phyloP scores from a whole-genome alignment of 179 eudicot genomes.

The Monotropa hypopitys region DNA sequence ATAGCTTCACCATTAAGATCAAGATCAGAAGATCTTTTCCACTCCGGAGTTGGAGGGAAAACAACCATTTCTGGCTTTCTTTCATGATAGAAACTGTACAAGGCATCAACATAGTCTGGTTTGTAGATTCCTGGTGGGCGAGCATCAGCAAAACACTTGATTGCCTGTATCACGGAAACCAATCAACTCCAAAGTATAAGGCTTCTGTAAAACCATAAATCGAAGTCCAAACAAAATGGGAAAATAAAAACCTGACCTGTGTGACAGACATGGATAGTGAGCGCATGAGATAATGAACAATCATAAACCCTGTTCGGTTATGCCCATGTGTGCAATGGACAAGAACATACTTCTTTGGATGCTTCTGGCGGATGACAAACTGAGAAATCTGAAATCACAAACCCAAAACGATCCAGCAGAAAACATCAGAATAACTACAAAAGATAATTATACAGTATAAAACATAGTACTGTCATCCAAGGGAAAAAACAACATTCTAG shows the following conservation, averaged over 20 bases:
- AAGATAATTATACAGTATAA: neutral
- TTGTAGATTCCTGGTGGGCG: slow-evolving; percentile 98
- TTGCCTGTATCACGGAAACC: slow-evolving; percentile 41
- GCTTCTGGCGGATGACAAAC: slow-evolving; percentile 52
- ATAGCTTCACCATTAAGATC: slow-evolving; percentile 91
- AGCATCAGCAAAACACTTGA: slow-evolving; percentile 61
- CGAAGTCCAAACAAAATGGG: neutral
- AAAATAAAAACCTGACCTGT: slow-evolving; percentile 37
- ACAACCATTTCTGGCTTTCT: slow-evolving; percentile 56
- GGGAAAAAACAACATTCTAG: neutral
- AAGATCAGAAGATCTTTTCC: slow-evolving; percentile 87
- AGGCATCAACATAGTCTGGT: slow-evolving; percentile 71
- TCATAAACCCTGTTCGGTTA: slow-evolving; percentile 96
- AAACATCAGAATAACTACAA: neutral
- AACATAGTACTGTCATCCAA: neutral
- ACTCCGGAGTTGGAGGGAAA: slow-evolving; percentile 91
- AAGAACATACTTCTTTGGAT: slow-evolving; percentile 59
- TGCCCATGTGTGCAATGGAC: slow-evolving; percentile 99
- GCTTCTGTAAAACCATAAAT: neutral
- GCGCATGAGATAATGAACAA: slow-evolving; percentile 86
- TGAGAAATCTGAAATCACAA: slow-evolving; percentile 48
- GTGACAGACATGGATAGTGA: slow-evolving; percentile 53
- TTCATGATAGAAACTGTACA: slow-evolving; percentile 83
- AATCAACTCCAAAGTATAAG: neutral
- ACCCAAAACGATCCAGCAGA: neutral